Evolutionary conservation across 2,329 filamentous ascomycete genomes (phyloP).

Genomic region (Phaeosphaeriaceae sp.): DNA sequence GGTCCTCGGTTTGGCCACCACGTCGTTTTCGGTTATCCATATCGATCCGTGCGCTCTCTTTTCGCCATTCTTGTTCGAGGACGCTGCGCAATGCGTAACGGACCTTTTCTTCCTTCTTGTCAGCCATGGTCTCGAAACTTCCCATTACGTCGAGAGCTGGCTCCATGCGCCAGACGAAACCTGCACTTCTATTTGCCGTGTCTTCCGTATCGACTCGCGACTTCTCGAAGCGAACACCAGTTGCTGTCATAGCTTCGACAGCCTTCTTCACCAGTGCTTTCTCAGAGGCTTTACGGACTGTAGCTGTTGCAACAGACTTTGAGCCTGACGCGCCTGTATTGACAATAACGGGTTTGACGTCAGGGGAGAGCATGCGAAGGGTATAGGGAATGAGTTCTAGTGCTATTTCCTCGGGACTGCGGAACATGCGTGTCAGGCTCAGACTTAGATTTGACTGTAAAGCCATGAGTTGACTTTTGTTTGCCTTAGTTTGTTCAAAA

Average conservation of each 20-base stretch:
- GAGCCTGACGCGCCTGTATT: constrained; percentile 58
- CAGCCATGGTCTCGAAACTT: constrained; percentile 71
- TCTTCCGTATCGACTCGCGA: constrained; percentile 77
- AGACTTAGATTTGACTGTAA: constrained; percentile 76
- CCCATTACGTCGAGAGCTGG: constrained; percentile 83
- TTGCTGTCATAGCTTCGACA: constrained; percentile 80
- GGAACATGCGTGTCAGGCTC: constrained; percentile 76
- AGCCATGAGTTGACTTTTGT: constrained; percentile 73
- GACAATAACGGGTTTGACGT: constrained; percentile 89
- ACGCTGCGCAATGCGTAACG: constrained; percentile 95
- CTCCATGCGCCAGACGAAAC: constrained; percentile 93
- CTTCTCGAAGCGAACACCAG: constrained; percentile 81
- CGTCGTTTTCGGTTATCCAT: constrained; percentile 67
- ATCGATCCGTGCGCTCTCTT: constrained; percentile 71
- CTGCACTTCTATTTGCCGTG: constrained; percentile 54
- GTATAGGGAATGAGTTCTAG: constrained; percentile 86
- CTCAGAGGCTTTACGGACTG: constrained; percentile 86
- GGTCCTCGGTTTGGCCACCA: constrained; percentile 36
- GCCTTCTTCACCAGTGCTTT: constrained; percentile 80
- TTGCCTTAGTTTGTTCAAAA: constrained; percentile 79
- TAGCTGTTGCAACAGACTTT: constrained; percentile 67
- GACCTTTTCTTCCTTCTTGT: constrained; percentile 70
- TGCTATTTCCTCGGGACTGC: constrained; percentile 76
- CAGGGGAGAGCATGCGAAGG: constrained; percentile 81
- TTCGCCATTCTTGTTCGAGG: constrained; percentile 85